Base-by-base conservation (phyloP, 163 green algal species). In the Prototheca wickerhamii region DNA sequence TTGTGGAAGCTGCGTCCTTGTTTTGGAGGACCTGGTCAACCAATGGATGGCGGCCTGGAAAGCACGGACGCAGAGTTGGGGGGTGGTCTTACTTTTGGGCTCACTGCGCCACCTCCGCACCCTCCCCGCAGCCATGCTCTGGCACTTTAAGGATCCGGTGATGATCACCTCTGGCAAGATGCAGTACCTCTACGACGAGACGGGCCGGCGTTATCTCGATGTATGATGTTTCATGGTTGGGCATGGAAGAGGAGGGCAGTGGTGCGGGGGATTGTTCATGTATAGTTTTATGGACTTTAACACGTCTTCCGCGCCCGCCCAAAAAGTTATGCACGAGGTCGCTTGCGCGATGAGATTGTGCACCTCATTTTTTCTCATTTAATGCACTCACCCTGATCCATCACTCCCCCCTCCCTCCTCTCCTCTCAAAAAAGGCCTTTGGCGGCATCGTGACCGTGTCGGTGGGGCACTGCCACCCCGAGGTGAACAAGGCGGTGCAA, bases 181-280 rank as follows among this genome's bases (percentile, higher is more conserved):
- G 92, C 92, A 98, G 77, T 98, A 98, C 72, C 71, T 98, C 31
- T 98, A 83, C 59, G 92, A 98, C 62, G 92, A 98, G 65, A 88
- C 58, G 20, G 92, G 92, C 1, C 69, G 84, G 8, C 77, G 92
- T 0, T 98, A 93, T 74, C 75, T 98, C 20, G 92, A 98, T 65
- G 85, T 92, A 67, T 80, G 87, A 23, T 26, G 28, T 25, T 23
- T 23, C 40, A 49, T 49, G 40, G 10, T 49, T 49, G 10, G 40
- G 40, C 40, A 15, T 49, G 40, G 40, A 49, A 23, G 40, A 49
- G 10, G 40, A 10, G 40, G 40, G 10, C 12, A 15, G 40, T 10
- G 40, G 40, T 15, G 10, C 40, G 12, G 12, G 40, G 15, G 40
- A 49, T 49, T 49, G 40, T 23, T 23, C 40, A 49, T 49, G 46